phyloP scores from a whole-genome alignment of 2,329 filamentous ascomycete species.

The Penicillium carneum region DNA sequence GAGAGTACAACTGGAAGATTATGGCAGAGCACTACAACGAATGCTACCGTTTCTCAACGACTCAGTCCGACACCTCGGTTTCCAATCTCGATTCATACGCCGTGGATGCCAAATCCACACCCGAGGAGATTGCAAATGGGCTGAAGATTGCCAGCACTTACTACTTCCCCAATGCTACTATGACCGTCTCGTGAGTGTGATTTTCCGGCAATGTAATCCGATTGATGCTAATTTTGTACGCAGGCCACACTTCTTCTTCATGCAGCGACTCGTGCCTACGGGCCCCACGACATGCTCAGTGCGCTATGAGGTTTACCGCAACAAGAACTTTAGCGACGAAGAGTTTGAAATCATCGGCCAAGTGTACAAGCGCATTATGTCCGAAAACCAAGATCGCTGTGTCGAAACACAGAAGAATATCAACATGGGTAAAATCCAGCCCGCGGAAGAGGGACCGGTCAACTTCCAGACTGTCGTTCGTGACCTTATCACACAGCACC shows the following conservation, averaged over 20 bases:
- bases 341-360: slow-evolving; percentile 64
- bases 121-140: slow-evolving; percentile 58
- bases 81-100: slow-evolving; percentile 61
- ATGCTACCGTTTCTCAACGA: slow-evolving; percentile 49
- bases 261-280: slow-evolving; percentile 67
- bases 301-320: slow-evolving; percentile 69
- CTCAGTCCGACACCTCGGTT: slow-evolving; percentile 40
- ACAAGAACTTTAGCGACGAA: slow-evolving; percentile 64
- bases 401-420: slow-evolving; percentile 65
- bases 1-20: slow-evolving; percentile 35
- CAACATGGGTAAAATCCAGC: slow-evolving; percentile 66
- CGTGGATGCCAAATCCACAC: slow-evolving; percentile 54
- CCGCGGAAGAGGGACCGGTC: slow-evolving; percentile 65
- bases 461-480: slow-evolving; percentile 63
- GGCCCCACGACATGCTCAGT: slow-evolving; percentile 61
- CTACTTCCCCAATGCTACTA: slow-evolving; percentile 46
- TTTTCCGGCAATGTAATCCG: too few relatives aligned
- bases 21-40: slow-evolving; percentile 50
- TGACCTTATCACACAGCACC: slow-evolving; percentile 58
- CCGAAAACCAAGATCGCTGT: slow-evolving; percentile 70
- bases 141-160: slow-evolving; percentile 49
- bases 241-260: slow-evolving; percentile 66
- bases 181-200: slow-evolving; percentile 43
- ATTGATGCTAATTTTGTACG: not conserved
- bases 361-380: slow-evolving; percentile 69